A percentile compares a stretch with the other conserved stretches of the same genome.
Evolutionary conservation across 1,284 basidiomycete genomes (phyloP).

Genomic region (Baeospora myosura): DNA sequence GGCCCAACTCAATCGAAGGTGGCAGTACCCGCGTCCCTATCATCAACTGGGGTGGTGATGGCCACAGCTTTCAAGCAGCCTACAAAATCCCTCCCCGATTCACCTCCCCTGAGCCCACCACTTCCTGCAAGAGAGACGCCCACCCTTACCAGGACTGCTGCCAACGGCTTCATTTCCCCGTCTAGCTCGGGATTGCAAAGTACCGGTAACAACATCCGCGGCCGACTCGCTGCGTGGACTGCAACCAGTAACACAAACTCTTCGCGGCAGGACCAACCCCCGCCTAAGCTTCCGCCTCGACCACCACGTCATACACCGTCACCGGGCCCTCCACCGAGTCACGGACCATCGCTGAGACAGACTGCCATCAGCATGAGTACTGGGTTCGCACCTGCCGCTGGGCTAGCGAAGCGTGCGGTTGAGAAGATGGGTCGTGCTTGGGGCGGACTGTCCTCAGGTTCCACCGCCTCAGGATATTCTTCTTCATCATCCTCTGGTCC

Average conservation of each 20-base stretch:
- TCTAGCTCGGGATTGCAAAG: conserved; percentile 28
- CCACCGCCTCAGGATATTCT: conserved; percentile 32
- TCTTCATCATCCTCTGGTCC: conserved; percentile 28
- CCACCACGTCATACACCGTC: conserved; percentile 23
- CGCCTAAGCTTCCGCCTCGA: conserved; percentile 16
- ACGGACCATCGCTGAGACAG: conserved; percentile 33
- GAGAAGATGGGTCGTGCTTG: conserved; percentile 65
- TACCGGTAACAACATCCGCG: conserved; percentile 38
- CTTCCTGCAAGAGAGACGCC: conserved; percentile 27
- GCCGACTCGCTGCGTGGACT: conserved; percentile 44
- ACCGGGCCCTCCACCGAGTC: conserved; percentile 17
- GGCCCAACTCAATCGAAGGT: conserved; percentile 22
- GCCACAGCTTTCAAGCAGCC: conserved; percentile 23
- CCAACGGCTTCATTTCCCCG: conserved; percentile 34
- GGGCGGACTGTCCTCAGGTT: conserved; percentile 42
- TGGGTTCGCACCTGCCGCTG: conserved; percentile 59
- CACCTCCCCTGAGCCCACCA: conserved; percentile 18
- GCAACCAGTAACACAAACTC: conserved; percentile 20
- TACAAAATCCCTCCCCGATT: conserved; percentile 25
- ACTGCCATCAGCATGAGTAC: conserved; percentile 65
- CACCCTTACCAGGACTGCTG: conserved; percentile 32
- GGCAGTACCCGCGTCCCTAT: conserved; percentile 10
- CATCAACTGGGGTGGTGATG: conserved; percentile 12
- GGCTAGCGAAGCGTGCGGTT: conserved; percentile 67
- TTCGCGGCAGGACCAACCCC: conserved; percentile 9